Base-by-base conservation (phyloP, 1,284 basidiomycete species). In the Hymenochaete sp. region DNA sequence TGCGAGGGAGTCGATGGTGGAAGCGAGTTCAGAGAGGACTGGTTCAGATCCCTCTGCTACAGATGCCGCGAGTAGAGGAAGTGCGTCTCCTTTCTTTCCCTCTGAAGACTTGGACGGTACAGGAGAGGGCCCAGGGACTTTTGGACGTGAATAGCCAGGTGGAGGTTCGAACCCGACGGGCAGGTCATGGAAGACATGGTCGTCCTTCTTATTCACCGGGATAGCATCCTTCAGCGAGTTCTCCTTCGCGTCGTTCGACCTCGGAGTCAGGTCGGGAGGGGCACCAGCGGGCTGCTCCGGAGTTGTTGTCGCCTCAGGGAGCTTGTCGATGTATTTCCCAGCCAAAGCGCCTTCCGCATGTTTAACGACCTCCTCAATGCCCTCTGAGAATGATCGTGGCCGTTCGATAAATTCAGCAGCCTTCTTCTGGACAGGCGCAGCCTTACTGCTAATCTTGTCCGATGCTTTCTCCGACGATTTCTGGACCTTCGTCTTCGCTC, bases 1-100 rank as follows among this genome's bases (percentile, higher is more conserved):
- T 14, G 93, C 83, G 42, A 98, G 82, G 59, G 84, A 79, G 67
- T 98, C 95, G 56, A 98, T 98, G 35, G 92, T 95, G 10, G 79
- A 75, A 3, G 93, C 95, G 13, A 98, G 80, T 62, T 97, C 91
- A 1, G 82, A 73, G 51, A 98, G 85, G 57, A 97, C 82, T 13
- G 95, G 93, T 55, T 95, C 88, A 4, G 82, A 82, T 13, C 70
- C 64, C 45, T 82, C 81, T 45, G 80, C 75, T 47, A 98, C 77
- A 28, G 78, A 74, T 3, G 93, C 89, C 0, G 89, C 83, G 50
- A 98, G 71, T 36, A 88, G 75, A 32, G 93, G 91, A 9, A 95
- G 71, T 1, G 70, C 64, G 13, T 68, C 62, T 3, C 50, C 37
- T 61, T 58, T 38, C 39, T 56, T 52, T 26, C 33, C 36, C 40